A percentile compares a stretch with the other conserved stretches of the same genome.
These are phyloP conservation scores for Selenicereus undatus DNA, from an alignment of 148 eudicot species.

Conservation along the genomic window DNA sequence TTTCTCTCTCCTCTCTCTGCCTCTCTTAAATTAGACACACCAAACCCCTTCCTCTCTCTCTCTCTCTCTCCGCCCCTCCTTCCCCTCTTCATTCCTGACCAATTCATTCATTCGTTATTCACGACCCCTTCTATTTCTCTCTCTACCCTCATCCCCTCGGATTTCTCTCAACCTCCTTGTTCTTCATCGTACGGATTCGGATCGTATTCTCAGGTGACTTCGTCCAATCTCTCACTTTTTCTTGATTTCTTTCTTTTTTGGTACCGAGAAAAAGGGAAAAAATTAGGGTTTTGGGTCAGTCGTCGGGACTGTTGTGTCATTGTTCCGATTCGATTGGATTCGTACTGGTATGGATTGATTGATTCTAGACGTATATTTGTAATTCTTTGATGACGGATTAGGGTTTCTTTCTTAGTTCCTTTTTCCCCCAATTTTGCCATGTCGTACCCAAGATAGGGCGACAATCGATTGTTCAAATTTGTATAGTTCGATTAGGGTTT, in stretches of 20 bases:
- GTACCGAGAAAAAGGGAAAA: background rate
- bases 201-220: constrained; percentile 22
- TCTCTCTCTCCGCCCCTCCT: constrained; percentile 19
- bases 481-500: constrained; percentile 11
- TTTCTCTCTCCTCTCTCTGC: constrained; percentile 5
- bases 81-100: constrained; percentile 4
- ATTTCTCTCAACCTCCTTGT: constrained; percentile 9
- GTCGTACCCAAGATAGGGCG: background rate
- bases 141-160: constrained; percentile 7
- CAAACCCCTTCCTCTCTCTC: background rate
- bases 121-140: constrained; percentile 8
- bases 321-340: constrained; percentile 20
- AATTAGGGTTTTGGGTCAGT: constrained; percentile 30
- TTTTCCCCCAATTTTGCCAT: constrained; percentile 4
- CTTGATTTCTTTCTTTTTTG: background rate
- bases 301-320: background rate
- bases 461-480: constrained; percentile 11
- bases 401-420: background rate
- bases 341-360: background rate
- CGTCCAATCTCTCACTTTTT: background rate
- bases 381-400: constrained; percentile 19
- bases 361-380: background rate
- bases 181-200: background rate
- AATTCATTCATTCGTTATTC: background rate
- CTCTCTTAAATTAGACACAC: constrained; percentile 12